Evolutionary conservation across 139 green algal genomes (phyloP).

Genomic region (Astrephomene gubernaculifera): DNA sequence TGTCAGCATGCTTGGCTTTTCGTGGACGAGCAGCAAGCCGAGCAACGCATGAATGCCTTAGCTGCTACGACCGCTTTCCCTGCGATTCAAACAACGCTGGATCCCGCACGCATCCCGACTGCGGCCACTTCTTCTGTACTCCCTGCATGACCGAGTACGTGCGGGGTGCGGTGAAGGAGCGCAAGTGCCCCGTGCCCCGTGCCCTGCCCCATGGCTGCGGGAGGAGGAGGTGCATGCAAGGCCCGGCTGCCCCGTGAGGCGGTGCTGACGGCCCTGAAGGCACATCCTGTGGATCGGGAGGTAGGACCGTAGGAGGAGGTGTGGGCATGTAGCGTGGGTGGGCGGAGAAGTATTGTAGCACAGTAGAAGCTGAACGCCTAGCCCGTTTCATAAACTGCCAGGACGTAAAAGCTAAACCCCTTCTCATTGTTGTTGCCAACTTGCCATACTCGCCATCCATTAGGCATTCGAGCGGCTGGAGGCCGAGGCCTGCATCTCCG

Average conservation of each 20-base stretch:
- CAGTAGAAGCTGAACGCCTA: background rate
- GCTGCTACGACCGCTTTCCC: background rate
- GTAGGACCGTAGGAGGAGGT: background rate
- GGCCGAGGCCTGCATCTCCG: conserved; percentile 50
- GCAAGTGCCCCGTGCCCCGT: conserved; percentile 52
- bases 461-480: conserved; percentile 50
- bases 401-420: background rate
- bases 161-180: conserved; percentile 36
- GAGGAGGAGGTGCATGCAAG: background rate
- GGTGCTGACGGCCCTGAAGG: background rate
- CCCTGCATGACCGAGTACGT: conserved; percentile 57
- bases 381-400: background rate
- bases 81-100: background rate
- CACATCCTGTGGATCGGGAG: background rate
- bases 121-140: conserved; percentile 50
- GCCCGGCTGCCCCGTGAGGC: background rate
- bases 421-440: background rate
- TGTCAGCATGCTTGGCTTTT: background rate
- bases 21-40: background rate
- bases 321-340: background rate
- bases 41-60: background rate
- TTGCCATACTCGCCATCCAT: background rate
- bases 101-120: background rate
- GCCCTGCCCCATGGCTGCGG: conserved; percentile 27
- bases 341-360: background rate